Evolutionary conservation across 805 yeast genomes (phyloP), one percentile per base, ranked within the genome.

Genomic region (Ogataea thermomethanolica): DNA sequence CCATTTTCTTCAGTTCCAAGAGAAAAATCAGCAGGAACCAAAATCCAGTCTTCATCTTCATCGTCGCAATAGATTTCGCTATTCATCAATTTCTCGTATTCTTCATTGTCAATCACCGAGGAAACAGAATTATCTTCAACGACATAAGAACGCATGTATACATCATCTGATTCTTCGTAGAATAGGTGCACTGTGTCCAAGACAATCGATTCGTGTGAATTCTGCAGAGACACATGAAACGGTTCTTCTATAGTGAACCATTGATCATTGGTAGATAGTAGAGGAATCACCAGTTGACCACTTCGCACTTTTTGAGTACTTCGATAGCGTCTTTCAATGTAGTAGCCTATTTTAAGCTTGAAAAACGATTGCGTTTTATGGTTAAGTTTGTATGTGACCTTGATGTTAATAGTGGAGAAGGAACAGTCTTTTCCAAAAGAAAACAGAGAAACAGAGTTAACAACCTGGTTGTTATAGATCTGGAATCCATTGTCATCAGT

Each of bases 261-360:
- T 28, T 44, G 50, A 3, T 46, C 46, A 2, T 43, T 34, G 5
- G 50, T 51, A 4, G 55, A 46, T 1, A 56, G 35, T n/a, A 67
- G 43, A 3, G 69, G 69, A 2, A 67, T 33, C 2, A 43, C 50
- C 26, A 65, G 48, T 2, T 37, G 44, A 0, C 72, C 71, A 2
- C 56, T 61, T 36, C 60, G 50, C 2, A 58, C 55, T 31, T 46
- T 61, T 2, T 56, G 52, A 6, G 50, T 45, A 3, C 56, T 46
- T 45, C 61, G 49, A 30, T 49, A 55, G 21, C 69, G 53, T 25
- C 66, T 53, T 36, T 65, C 66, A 25, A 68, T 51, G 25, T 49
- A 51, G 37, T 65, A 70, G 5, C 47, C 53, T 2, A 67, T 28
- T 28, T 61, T 61, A 14, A 69, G 29, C 29, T 62, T 59, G 44